A percentile compares a stretch with the other conserved stretches of the same genome.
Conservation (phyloP, 164 flowering plant genomes). For the Dillenia turbinata region DNA sequence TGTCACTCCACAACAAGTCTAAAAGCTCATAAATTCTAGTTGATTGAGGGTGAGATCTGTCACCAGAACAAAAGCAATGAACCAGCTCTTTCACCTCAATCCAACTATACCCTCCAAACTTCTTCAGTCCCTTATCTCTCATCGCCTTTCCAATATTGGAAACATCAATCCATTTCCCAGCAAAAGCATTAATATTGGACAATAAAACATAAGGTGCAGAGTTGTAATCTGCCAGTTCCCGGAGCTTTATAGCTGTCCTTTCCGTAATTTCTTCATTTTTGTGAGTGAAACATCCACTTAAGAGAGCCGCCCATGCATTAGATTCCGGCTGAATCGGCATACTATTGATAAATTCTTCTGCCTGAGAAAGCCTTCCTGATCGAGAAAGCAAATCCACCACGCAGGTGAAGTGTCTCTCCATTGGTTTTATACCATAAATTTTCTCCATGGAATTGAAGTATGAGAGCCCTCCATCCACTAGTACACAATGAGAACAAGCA, state of each 20-base stretch:
- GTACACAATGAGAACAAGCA: slow-evolving; percentile 66
- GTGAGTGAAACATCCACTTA: slow-evolving; percentile 50
- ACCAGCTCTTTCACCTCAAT: slow-evolving; percentile 41
- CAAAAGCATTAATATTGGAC: slow-evolving; percentile 61
- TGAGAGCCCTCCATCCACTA: slow-evolving; percentile 45
- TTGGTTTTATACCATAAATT: slow-evolving; percentile 43
- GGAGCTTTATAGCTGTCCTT: slow-evolving; percentile 35
- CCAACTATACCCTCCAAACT: slow-evolving; percentile 58
- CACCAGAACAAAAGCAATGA: slow-evolving; percentile 49
- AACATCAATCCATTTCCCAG: slow-evolving; percentile 57
- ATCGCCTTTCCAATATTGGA: slow-evolving; percentile 35
- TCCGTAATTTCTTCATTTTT: slow-evolving; percentile 45
- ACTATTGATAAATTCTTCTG: slow-evolving; percentile 40
- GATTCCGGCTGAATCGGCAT: slow-evolving; percentile 54
- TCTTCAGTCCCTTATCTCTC: slow-evolving; percentile 50
- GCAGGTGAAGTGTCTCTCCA: slow-evolving; percentile 45
- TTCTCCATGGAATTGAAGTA: slow-evolving; percentile 51
- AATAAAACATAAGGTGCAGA: slow-evolving; percentile 50
- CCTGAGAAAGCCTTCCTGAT: slow-evolving; percentile 48
- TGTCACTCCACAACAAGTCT: slow-evolving; percentile 26
- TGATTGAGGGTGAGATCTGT: slow-evolving; percentile 25
- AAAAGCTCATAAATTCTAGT: slow-evolving; percentile 33
- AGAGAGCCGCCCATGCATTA: slow-evolving; percentile 51
- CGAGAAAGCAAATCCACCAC: slow-evolving; percentile 62
- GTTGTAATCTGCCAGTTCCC: slow-evolving; percentile 29